Base-by-base conservation (phyloP, 1,139 yeast species). In the Lodderomyces jiufengensis region DNA sequence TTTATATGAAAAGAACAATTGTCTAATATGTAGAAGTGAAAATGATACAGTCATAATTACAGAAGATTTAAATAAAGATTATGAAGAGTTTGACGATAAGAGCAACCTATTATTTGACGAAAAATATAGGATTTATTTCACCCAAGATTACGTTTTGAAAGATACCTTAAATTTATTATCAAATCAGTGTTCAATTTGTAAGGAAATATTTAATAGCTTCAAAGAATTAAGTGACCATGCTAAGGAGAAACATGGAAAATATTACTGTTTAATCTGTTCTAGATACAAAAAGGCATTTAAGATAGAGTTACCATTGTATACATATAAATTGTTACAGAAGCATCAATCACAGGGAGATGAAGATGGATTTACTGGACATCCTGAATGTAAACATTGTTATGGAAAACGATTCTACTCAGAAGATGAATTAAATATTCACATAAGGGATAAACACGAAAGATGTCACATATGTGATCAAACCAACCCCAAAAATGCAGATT, bases 381-480 rank as follows among this genome's bases (percentile, higher is more conserved):
- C 97, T 0, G 71, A 73, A 46, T 92, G 99, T 68, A 78, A 77
- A 46, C 86, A 86, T 56, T 92, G 98, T 59, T 63, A 74, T 4
- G 78, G 79, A 1, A 72, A 67, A 46, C 61, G 95, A 40, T 90
- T 86, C 55, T 92, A 92, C 55, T 87, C 96, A 0, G 88, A 80
- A 37, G 97, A 92, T 54, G 97, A 90, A 55, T 68, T 88, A 48
- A 79, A 77, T 49, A 61, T 80, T 27, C 99, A 92, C 57, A 74
- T 92, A 61, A 70, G 96, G 48, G 86, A 86, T 43, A 66, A 67
- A 37, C 98, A 92, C 57, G 97, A 90, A 55, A 78, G 82, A 48
- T 92, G 99, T 57, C 85, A 82, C 50, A 79, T 94, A 27, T 92
- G 99, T 63, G 95, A 88, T 48, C 81, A 77, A 51, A 67, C 78